These are phyloP conservation scores for Lycium ferocissimum DNA, from an alignment of 257 asterid genomes.

Conservation along the genomic window DNA sequence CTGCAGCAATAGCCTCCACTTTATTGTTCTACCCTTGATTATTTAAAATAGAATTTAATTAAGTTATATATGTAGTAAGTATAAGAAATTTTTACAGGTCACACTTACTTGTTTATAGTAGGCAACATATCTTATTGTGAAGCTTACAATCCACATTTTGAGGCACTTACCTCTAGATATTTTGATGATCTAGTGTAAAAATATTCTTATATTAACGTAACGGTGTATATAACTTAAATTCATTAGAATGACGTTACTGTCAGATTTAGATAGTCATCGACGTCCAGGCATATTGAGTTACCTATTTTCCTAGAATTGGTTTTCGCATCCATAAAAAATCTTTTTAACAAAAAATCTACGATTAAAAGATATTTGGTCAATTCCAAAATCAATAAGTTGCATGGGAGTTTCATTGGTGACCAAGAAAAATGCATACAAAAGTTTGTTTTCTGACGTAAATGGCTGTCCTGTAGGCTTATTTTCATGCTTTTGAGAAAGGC, in stretches of 20 bases:
- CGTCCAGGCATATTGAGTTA: background rate
- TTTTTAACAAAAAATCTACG: background rate
- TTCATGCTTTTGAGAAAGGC: conserved; percentile 25
- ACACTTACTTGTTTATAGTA: no score
- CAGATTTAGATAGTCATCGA: no score
- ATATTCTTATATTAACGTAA: no score
- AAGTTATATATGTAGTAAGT: background rate
- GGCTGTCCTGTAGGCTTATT: background rate
- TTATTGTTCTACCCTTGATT: no score
- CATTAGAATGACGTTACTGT: no score
- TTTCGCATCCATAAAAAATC: background rate
- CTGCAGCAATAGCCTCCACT: no score
- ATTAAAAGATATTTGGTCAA: background rate
- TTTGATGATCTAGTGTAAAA: no score
- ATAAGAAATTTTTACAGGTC: no score
- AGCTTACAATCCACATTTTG: no score
- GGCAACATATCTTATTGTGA: background rate
- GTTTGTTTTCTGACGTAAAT: conserved; percentile 21
- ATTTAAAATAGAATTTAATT: no score
- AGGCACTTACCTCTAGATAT: no score
- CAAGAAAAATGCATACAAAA: background rate
- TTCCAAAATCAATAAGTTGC: conserved; percentile 5
- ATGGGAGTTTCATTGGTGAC: background rate
- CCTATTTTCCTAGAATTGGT: background rate
- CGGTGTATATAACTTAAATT: no score